Evolutionary conservation across 1,284 basidiomycete species (phyloP), one percentile per base, ranked within the genome.

Genomic region (Waitea zeae): DNA sequence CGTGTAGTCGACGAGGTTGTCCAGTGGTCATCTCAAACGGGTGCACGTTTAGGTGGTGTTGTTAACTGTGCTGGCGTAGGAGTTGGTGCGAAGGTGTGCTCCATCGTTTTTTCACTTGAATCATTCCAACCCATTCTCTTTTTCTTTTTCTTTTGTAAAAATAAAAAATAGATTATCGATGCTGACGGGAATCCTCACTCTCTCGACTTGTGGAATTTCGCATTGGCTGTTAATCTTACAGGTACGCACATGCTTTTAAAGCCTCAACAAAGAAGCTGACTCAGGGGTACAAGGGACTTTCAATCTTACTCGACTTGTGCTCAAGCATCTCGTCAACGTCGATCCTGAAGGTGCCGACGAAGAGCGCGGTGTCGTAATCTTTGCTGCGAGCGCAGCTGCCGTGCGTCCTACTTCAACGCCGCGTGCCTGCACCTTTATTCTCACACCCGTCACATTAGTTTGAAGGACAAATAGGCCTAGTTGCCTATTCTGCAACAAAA

Each of bases 11-110:
- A 38, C 12, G 37, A 33, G 13, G 19, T 17, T 5, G 51, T 62
- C 1, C 47, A 48, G 27, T 70, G 67, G 67, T 44, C 59, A 3
- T 41, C 52, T 17, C 49, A 52, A 33, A 64, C 60, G 0, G 50
- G 51, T 7, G 61, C 64, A 5, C 44, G 47, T 13, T 47, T 71
- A 5, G 63, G 65, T n/a, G 68, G 68, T 5, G 61, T 71, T 5
- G 54, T 71, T 22, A 67, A 67, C 44, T 66, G 62, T 43, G 68
- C 68, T 6, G 68, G 68, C 12, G 56, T 68, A 1, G 67, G 43
- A 5, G 44, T 42, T 12, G 56, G 53, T 4, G 52, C 50, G 0
- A 65, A 67, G 51, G 49, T 49, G 27, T 14, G 43, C 22, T 5
- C 17, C 20, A 13, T 12, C 20, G 12, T 3, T n/a, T 5, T 13